Evolutionary conservation across 2,329 filamentous ascomycete species (phyloP), one percentile per base, ranked within the genome.

Genomic region (Alternaria panax): DNA sequence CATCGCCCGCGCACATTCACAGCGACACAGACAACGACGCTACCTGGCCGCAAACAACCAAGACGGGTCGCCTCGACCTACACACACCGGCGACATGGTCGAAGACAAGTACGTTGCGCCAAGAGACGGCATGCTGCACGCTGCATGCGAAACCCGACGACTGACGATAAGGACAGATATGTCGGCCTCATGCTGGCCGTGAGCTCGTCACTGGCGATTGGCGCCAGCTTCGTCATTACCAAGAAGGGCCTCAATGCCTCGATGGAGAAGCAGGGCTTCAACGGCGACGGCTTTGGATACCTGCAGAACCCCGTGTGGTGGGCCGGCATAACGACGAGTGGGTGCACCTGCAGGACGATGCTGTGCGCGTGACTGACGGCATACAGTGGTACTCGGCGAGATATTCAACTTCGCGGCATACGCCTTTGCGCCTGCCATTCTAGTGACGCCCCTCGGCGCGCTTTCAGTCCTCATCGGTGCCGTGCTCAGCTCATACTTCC

Each of bases 331-430:
- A 82, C 90, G 67, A 96, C 93, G 75, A 88, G 92, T 96, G 85
- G 79, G 90, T 64, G 47, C 63, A 54, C 18, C 28, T 38, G 22
- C 24, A n/a, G 7, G 22, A 3, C 22, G 7, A 36, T 3, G 16
- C n/a, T 11, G 9, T 38, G 32, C 20, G n/a, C 36, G 36, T 24
- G 30, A 40, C 73, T 76, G 56, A 67, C 57, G 42, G 50, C 59
- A 51, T 54, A 54, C 72, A 96, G 92, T 99, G 87, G 91, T 93
- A 61, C 81, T 96, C 43, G 95, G 95, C 75, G 95, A 99, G 81
- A 83, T 97, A 59, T 96, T 93, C 81, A 99, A 99, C 80, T 99
- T 99, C 77, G 93, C 93, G 51, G 95, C 95, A 63, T 99, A 99
- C 78, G 95, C 95, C 7, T 99, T 98, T 80, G 95, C 95, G 67